Evolutionary conservation across 495 filamentous ascomycete species (phyloP).

Genomic region (Hypomontagnella monticulosa): DNA sequence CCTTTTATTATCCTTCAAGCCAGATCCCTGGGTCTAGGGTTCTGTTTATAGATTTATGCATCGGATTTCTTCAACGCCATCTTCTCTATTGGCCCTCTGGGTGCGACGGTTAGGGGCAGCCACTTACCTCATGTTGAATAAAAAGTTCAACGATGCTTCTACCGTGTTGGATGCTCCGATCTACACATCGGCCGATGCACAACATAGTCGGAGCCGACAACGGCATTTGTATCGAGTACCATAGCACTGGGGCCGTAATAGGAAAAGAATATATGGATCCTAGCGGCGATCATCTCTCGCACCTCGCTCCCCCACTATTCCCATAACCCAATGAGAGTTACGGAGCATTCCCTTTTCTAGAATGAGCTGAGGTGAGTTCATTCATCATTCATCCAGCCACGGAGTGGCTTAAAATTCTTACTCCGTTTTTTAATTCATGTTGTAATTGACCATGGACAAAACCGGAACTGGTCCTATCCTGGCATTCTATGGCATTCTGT

Average conservation of each 20-base stretch:
- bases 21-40: constrained; percentile 20
- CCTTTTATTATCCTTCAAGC: constrained; percentile 12
- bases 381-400: constrained; percentile 4
- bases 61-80: background rate
- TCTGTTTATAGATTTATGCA: constrained; percentile 23
- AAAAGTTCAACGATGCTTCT: background rate
- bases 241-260: constrained; percentile 12
- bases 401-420: constrained; percentile 25
- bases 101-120: background rate
- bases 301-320: background rate
- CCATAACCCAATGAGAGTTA: constrained; percentile 22
- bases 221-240: constrained; percentile 23
- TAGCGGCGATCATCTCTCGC: constrained; percentile 23
- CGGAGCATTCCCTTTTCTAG: constrained; percentile 33
- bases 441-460: constrained; percentile 8
- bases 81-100: background rate
- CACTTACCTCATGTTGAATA: background rate
- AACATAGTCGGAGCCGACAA: constrained; percentile 31
- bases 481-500: constrained; percentile 1
- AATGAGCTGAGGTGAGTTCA: constrained; percentile 23
- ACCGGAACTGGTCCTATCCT: constrained; percentile 13
- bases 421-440: constrained; percentile 16
- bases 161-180: background rate
- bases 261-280: constrained; percentile 26
- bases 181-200: constrained; percentile 3